Base-by-base conservation (phyloP, 352 stramenopile species). In the Phytophthora palmivora region DNA sequence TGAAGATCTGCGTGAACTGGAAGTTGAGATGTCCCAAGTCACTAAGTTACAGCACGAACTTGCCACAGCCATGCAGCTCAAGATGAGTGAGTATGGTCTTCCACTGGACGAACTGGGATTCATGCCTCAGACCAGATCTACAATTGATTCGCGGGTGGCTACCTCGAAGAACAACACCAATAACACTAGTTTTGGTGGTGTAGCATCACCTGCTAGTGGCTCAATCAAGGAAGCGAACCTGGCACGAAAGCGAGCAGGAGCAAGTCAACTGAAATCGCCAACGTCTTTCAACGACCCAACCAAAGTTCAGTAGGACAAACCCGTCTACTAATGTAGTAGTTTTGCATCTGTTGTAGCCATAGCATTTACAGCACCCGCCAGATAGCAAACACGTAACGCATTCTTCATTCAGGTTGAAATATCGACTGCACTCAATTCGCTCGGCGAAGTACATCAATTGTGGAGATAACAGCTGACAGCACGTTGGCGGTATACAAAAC, bases 51-150 rank as follows among this genome's bases (percentile, higher is more conserved):
- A 98, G 59, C 87, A 94, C 51, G 88, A 96, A 37, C 73, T 95
- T 22, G 72, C 90, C 8, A 76, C 87, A 7, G 79, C 89, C 7
- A 88, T 92, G 67, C 77, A 91, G 44, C 59, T 82, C 49, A 98
- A 98, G 70, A 87, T 98, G 72, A 80, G 70, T 53, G 89, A 98
- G 66, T 97, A 97, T 56, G 92, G 93, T 4, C 79, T 98, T 19
- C 85, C 90, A 22, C 55, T 93, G 43, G 87, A 96, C 24, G 93
- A 98, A 64, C 70, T 98, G 7, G 94, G 87, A 15, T 96, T 95
- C 54, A 68, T 72, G 24, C 61, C 71, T 15, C 59, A 67, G 14
- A 71, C 65, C 2, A 46, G 52, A 16, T 33, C 63, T 21, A 19
- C 63, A 7, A 24, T 56, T 28, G 65, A 76, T 34, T 33, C 78